Percentiles rank a stretch among this genome's conserved stretches.
phyloP scores from a whole-genome alignment of 2,329 filamentous ascomycete species.

The Sphaerulina musiva region DNA sequence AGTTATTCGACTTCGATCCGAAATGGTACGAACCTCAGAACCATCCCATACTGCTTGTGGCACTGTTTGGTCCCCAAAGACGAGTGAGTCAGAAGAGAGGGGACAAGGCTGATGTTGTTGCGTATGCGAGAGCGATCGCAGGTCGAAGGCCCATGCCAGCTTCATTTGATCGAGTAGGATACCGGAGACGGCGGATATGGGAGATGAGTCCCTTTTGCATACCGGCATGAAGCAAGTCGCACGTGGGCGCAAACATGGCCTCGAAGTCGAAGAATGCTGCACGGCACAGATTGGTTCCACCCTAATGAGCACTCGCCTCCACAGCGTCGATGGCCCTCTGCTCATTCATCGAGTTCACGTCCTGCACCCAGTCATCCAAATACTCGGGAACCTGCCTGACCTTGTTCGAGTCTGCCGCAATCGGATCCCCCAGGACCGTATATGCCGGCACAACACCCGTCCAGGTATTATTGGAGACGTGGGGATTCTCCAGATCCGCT shows the following conservation, averaged over 20 bases:
- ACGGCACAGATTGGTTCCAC: not conserved
- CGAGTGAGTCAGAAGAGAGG: slow-evolving; percentile 6
- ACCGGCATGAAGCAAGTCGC: not conserved
- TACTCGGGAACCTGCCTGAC: slow-evolving; percentile 56
- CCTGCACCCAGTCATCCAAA: slow-evolving; percentile 49
- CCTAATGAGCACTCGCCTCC: slow-evolving; percentile 16
- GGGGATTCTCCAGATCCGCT: slow-evolving; percentile 47
- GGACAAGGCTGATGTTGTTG: slow-evolving; percentile 23
- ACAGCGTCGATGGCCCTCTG: slow-evolving; percentile 32
- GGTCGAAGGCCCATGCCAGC: not conserved
- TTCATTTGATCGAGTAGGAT: not conserved
- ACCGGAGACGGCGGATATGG: slow-evolving; percentile 13
- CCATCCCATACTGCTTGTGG: slow-evolving; percentile 15
- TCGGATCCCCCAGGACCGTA: slow-evolving; percentile 56
- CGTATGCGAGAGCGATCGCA: slow-evolving; percentile 17
- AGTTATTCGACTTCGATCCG: slow-evolving; percentile 17
- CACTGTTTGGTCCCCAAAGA: slow-evolving; percentile 21
- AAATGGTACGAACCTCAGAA: slow-evolving; percentile 13
- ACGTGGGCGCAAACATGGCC: not conserved
- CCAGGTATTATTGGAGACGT: slow-evolving; percentile 49
- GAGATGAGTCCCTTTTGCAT: slow-evolving; percentile 18
- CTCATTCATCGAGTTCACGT: slow-evolving; percentile 40
- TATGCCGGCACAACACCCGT: slow-evolving; percentile 60
- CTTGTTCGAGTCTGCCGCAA: slow-evolving; percentile 54
- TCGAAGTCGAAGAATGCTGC: not conserved